A percentile compares a stretch with the other conserved stretches of the same genome.
Conservation (phyloP, 2,329 filamentous ascomycete species). For the Cordyceps cicadae region DNA sequence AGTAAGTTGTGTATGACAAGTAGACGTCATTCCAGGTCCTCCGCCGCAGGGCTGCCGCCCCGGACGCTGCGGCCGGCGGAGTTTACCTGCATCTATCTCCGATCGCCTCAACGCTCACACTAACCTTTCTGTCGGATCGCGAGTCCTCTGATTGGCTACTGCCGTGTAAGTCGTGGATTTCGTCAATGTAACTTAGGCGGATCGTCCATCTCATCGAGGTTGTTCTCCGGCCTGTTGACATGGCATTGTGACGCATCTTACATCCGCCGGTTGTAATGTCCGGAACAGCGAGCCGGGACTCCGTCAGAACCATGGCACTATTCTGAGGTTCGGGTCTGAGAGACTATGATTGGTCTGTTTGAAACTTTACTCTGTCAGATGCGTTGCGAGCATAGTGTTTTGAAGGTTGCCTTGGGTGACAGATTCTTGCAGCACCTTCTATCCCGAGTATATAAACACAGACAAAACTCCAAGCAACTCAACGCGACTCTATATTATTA, state of each 20-base stretch:
- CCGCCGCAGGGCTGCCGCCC: not conserved
- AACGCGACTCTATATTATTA: not conserved
- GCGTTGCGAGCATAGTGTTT: too few relatives aligned
- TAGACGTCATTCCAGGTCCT: not conserved
- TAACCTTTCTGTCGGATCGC: not conserved
- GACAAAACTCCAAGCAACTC: not conserved
- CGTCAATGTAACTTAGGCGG: too few relatives aligned
- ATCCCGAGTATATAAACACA: not conserved
- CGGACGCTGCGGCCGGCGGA: not conserved
- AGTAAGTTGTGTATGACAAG: not conserved
- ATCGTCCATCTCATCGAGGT: too few relatives aligned
- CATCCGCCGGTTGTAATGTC: not conserved
- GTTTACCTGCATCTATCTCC: conserved; percentile 2
- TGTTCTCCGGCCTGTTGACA: too few relatives aligned
- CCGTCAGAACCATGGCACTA: too few relatives aligned
- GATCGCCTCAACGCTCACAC: not conserved
- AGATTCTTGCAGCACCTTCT: not conserved
- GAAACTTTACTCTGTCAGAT: not conserved
- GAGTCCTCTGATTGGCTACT: not conserved
- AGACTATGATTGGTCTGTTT: not conserved
- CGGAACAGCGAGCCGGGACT: not conserved
- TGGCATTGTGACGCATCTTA: too few relatives aligned
- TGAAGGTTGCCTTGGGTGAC: too few relatives aligned
- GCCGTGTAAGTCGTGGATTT: not conserved
- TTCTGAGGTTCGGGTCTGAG: not conserved